Percentiles rank a stretch among this genome's conserved stretches.
Conservation (phyloP, 768 basidiomycete species). For the Amanita exitialis region DNA sequence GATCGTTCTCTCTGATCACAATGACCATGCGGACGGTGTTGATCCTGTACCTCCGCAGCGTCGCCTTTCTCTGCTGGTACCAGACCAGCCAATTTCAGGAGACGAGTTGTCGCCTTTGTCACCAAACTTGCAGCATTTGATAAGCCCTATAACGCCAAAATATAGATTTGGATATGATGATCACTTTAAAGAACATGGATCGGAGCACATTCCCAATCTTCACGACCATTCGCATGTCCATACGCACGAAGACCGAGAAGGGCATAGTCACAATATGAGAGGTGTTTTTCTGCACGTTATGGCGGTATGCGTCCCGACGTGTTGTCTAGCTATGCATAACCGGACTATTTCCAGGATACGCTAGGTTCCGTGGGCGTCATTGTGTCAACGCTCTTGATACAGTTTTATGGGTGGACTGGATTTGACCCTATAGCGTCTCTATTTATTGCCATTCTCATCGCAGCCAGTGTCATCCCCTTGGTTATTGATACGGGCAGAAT, state of each 20-base stretch:
- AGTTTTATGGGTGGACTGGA: slow-evolving; percentile 96
- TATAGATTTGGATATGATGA: slow-evolving; percentile 46
- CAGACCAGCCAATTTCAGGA: slow-evolving; percentile 10
- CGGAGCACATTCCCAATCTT: slow-evolving; percentile 27
- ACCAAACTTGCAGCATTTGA: slow-evolving; percentile 15
- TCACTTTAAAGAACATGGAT: slow-evolving; percentile 39
- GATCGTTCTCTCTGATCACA: slow-evolving; percentile 1
- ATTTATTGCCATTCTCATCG: slow-evolving; percentile 92
- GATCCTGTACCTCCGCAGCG: background rate
- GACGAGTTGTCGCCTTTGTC: slow-evolving; percentile 13
- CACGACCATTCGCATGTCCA: slow-evolving; percentile 43
- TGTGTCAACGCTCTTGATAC: slow-evolving; percentile 90
- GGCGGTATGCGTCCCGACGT: slow-evolving; percentile 46
- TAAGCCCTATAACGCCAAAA: slow-evolving; percentile 55
- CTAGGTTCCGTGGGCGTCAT: slow-evolving; percentile 97
- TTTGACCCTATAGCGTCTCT: slow-evolving; percentile 97
- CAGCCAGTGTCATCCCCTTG: slow-evolving; percentile 90
- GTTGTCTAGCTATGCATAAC: background rate
- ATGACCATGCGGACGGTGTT: background rate
- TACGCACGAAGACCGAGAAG: slow-evolving; percentile 43
- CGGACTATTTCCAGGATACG: slow-evolving; percentile 52
- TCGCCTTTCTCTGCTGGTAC: slow-evolving; percentile 16
- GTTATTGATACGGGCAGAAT: slow-evolving; percentile 90
- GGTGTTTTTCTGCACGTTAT: slow-evolving; percentile 97
- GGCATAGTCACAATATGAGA: slow-evolving; percentile 97